Base-by-base conservation (phyloP, 768 basidiomycete genomes). In the Boletales sp. region DNA sequence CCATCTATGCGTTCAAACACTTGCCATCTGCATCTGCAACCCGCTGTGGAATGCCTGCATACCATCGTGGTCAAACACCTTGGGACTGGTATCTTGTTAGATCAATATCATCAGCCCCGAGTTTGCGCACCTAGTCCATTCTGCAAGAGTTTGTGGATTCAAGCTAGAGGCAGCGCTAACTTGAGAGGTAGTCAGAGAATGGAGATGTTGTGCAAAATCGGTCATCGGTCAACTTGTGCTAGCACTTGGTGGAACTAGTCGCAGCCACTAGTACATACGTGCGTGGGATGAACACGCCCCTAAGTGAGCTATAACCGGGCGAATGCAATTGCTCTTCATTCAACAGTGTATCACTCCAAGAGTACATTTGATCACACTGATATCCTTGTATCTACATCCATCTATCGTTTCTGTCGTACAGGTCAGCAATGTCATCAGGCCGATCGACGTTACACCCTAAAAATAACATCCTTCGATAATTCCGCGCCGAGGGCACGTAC, bases 401-500 rank as follows among this genome's bases (percentile, higher is more conserved):
- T 28, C 25, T 28, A 5, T 28, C 6, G 7, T 28, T 28, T 28
- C 25, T 28, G 25, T 6, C 7, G 25, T 7, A 28, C 6, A 28
- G 7, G 25, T 28, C 25, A 28, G 25, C 25, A 28, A 6, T 28
- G 25, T 28, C 25, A 28, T 28, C 25, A 28, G 25, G 25, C 25
- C 25, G 7, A 6, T 7, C 25, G 7, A 28, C 5, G 12, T 46
- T 55, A 69, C 51, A 63, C 45, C 36, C 49, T 55, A 50, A 80
- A 75, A 34, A 72, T 57, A 12, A 80, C 60, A 33, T 73, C 68
- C 56, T 58, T 67, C 7, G 77, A 66, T 25, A 80, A 40, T 33
- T 73, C 70, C n/a, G 50, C 34, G 6, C 81, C 79, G 31, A 82
- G 58, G 3, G 70, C 76, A 34, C 60, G 64, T 19, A 80, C 64